Percentiles rank a stretch among this genome's conserved stretches.
Conservation (phyloP, 2,329 filamentous ascomycete genomes). For the Fusarium stilboides region DNA sequence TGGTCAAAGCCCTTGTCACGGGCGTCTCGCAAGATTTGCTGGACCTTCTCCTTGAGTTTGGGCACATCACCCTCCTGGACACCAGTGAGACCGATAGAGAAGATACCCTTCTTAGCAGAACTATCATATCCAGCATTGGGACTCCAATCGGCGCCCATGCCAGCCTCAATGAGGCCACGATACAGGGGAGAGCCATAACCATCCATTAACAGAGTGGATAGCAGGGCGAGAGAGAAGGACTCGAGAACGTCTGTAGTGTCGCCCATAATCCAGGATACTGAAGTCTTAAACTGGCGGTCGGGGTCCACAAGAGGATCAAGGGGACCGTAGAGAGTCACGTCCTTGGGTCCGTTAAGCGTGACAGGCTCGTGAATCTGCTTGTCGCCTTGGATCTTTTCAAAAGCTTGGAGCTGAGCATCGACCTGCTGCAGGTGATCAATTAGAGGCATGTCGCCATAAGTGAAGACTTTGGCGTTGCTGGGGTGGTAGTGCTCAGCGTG, state of each 20-base stretch:
- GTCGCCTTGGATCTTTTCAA: conserved; percentile 79
- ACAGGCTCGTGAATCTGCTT: conserved; percentile 83
- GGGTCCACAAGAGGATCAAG: conserved; percentile 88
- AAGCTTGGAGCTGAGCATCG: conserved; percentile 79
- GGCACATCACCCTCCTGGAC: conserved; percentile 85
- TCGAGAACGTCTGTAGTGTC: conserved; percentile 87
- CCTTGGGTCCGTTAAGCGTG: conserved; percentile 76
- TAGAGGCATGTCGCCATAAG: conserved; percentile 94
- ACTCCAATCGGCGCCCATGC: conserved; percentile 92
- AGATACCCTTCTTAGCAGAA: conserved; percentile 82
- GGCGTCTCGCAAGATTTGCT: conserved; percentile 78
- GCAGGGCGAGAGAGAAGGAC: conserved; percentile 86
- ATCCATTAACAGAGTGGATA: conserved; percentile 89
- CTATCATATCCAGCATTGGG: conserved; percentile 94
- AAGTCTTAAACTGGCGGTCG: conserved; percentile 93
- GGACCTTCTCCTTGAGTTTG: conserved; percentile 81
- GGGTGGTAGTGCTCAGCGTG: conserved; percentile 96
- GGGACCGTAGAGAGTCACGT: conserved; percentile 83
- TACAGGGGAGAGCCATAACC: conserved; percentile 97
- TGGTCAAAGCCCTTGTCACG: conserved; percentile 86
- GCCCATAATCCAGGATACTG: conserved; percentile 91
- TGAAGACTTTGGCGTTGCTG: conserved; percentile 95
- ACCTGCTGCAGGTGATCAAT: conserved; percentile 85
- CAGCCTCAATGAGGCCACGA: conserved; percentile 87
- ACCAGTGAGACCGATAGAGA: conserved; percentile 93